phyloP scores from a whole-genome alignment of 306 rosid species.

The Prosopis cineraria region DNA sequence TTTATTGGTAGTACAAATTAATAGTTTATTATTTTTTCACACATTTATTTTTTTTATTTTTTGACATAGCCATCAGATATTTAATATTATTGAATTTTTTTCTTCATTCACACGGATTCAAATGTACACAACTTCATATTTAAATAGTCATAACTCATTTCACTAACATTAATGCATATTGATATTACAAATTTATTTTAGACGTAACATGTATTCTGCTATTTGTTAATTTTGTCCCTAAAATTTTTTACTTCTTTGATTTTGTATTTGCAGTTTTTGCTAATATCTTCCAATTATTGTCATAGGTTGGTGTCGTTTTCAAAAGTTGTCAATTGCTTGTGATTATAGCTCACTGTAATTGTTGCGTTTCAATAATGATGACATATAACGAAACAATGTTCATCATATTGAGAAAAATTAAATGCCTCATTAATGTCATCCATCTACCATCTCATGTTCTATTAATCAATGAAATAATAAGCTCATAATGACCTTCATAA shows the following conservation, averaged over 20 bases:
- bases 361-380: conserved; percentile 5
- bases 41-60: too few relatives aligned
- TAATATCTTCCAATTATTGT: not conserved
- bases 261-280: not conserved
- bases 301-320: conserved; percentile 9
- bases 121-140: too few relatives aligned
- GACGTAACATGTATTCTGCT: too few relatives aligned
- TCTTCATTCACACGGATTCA: too few relatives aligned
- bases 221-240: not conserved
- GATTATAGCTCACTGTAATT: not conserved
- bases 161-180: too few relatives aligned
- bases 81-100: too few relatives aligned
- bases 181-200: too few relatives aligned
- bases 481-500: too few relatives aligned
- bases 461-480: not conserved
- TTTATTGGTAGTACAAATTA: not conserved
- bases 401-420: not conserved
- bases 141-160: too few relatives aligned
- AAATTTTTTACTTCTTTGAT: not conserved
- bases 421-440: not conserved
- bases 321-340: not conserved
- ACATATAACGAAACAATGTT: not conserved
- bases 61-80: too few relatives aligned
- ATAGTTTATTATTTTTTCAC: not conserved
- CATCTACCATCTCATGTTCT: not conserved